Base-by-base conservation (phyloP, 2,329 filamentous ascomycete species). In the Nemania sp. region DNA sequence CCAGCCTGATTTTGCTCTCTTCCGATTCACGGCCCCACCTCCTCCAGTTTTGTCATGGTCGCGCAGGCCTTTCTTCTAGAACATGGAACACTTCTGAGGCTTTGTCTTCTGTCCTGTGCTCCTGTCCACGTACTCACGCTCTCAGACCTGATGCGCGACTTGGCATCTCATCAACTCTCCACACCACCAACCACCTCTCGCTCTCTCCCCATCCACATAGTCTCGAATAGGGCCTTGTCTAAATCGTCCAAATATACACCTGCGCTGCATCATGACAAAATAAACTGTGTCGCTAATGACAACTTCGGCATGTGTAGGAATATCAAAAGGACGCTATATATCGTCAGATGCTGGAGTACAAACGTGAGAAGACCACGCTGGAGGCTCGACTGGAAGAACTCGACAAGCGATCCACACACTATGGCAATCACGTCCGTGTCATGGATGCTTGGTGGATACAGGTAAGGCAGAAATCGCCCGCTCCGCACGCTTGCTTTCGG, bases 311-410 rank as follows among this genome's bases (percentile, higher is more conserved):
- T 73, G 63, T 76, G 70, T 77, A 96, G 92, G 87, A 90, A 74
- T 95, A 90, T 72, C 90, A 94, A 78, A 99, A 98, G 79, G 95
- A 97, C 80, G 95, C 95, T 66, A 97, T 99, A 74, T 89, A 91
- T 71, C 91, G 96, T 60, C 94, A 97, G 79, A 97, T 99, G 92
- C 91, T 92, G 74, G 95, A 98, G 78, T 97, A 96, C 78, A 97
- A 96, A 78, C 88, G 95, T 69, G 92, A 96, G 74, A 93, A 92
- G 74, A 83, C 84, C 59, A 90, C 90, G 42, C 80, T 96, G 64
- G 93, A 98, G 79, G 82, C 86, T 60, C 90, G 91, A 72, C 81
- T 97, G 63, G 89, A 89, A 72, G 90, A 96, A 67, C 80, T 96
- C 65, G 86, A 90, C 66, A 92, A 92, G 74, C 85, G 87, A 72